phyloP scores from a whole-genome alignment of 2,329 filamentous ascomycete species.

The Penicillium palitans region DNA sequence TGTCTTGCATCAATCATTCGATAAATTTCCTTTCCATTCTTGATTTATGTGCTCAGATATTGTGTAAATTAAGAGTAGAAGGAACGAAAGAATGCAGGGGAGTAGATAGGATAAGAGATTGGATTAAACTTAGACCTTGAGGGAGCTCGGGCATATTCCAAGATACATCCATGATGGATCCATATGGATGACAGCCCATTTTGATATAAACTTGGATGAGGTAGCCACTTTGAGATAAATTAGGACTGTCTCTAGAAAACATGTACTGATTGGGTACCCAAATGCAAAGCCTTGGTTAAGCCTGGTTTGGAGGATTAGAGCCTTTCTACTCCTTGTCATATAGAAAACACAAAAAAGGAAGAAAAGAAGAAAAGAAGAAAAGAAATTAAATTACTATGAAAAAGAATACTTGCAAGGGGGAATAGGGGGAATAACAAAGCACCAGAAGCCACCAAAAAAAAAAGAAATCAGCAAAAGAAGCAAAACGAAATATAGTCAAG shows the following conservation, averaged over 20 bases:
- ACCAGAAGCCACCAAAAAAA: not conserved
- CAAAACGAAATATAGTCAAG: not conserved
- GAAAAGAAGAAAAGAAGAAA: not conserved
- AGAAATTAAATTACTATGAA: constrained; percentile 15
- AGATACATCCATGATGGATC: not conserved
- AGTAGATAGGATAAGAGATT: not conserved
- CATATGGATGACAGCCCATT: not conserved
- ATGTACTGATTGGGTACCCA: too few species aligned
- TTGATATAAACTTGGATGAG: not conserved
- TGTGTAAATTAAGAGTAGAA: not conserved
- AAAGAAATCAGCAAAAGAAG: not conserved
- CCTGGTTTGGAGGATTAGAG: too few species aligned
- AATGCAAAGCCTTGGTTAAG: too few species aligned
- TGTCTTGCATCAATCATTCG: too few species aligned
- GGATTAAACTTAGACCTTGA: not conserved
- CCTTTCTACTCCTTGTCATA: too few species aligned
- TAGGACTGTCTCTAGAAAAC: too few species aligned
- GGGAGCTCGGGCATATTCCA: too few species aligned
- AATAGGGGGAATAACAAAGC: constrained; percentile 9
- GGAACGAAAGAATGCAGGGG: not conserved
- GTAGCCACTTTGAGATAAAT: too few species aligned
- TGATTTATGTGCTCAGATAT: not conserved
- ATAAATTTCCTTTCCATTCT: not conserved
- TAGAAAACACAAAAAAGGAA: not conserved
- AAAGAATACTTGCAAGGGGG: not conserved